Conservation (phyloP, 768 basidiomycete species). For the Chalciporus sphaerocephalus region DNA sequence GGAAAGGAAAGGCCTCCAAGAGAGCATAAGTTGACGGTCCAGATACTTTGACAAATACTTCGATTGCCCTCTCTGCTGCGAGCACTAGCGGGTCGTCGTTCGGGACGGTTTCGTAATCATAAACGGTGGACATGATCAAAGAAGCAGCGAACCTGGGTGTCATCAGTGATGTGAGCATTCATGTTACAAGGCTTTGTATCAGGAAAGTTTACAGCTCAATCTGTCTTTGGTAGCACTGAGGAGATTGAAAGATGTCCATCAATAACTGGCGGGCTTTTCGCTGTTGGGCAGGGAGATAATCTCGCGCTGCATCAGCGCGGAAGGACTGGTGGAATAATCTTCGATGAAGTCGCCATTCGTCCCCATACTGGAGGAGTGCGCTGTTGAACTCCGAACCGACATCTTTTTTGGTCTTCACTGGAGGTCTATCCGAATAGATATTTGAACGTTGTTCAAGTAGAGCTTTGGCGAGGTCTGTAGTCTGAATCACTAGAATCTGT, state of each 20-base stretch:
- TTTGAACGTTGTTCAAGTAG: slow-evolving; percentile 35
- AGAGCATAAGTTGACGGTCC: slow-evolving; percentile 24
- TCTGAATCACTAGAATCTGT: slow-evolving; percentile 33
- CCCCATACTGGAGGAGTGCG: slow-evolving; percentile 28
- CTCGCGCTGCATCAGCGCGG: slow-evolving; percentile 23
- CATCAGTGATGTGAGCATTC: slow-evolving; percentile 2
- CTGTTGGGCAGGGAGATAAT: slow-evolving; percentile 25
- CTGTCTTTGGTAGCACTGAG: slow-evolving; percentile 25
- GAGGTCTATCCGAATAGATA: slow-evolving; percentile 38
- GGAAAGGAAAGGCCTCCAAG: slow-evolving; percentile 31
- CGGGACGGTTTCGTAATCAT: slow-evolving; percentile 30
- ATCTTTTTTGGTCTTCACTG: slow-evolving; percentile 24
- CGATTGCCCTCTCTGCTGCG: slow-evolving; percentile 29
- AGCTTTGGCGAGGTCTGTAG: slow-evolving; percentile 28
- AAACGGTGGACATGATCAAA: slow-evolving; percentile 32
- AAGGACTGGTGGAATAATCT: slow-evolving; percentile 33
- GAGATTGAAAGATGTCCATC: slow-evolving; percentile 18
- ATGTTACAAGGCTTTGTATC: not conserved
- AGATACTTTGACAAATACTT: slow-evolving; percentile 22
- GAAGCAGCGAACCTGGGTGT: slow-evolving; percentile 29
- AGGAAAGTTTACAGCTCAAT: slow-evolving; percentile 28
- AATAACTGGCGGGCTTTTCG: slow-evolving; percentile 28
- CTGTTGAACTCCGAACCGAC: slow-evolving; percentile 31
- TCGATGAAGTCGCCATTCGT: slow-evolving; percentile 31
- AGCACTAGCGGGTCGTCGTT: slow-evolving; percentile 27